phyloP scores from a whole-genome alignment of 2,329 filamentous ascomycete genomes.

The Sporothrix humicola region DNA sequence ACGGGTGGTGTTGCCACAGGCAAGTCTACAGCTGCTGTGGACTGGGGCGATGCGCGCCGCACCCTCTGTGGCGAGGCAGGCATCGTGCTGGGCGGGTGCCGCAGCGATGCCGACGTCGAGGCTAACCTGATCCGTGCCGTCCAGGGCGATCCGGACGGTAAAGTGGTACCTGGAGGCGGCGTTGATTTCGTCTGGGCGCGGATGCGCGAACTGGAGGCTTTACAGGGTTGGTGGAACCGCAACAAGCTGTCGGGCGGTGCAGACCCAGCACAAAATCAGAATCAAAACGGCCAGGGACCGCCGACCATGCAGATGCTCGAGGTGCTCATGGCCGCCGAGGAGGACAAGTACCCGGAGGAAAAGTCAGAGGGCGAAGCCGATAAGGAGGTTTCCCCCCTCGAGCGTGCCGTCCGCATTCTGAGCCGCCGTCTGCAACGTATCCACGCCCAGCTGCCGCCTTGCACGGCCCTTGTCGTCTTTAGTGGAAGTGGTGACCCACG shows the following conservation, averaged over 20 bases:
- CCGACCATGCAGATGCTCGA: slow-evolving; percentile 41
- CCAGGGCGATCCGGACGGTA: slow-evolving; percentile 62
- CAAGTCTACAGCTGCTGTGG: slow-evolving; percentile 76
- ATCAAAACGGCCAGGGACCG: slow-evolving; percentile 45
- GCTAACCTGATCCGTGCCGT: slow-evolving; percentile 63
- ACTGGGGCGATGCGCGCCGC: slow-evolving; percentile 81
- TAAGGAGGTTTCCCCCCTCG: slow-evolving; percentile 44
- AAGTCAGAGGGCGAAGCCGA: background rate
- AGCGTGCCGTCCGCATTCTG: slow-evolving; percentile 54
- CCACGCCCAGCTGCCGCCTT: slow-evolving; percentile 64
- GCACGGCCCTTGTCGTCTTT: slow-evolving; percentile 68
- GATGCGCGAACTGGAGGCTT: slow-evolving; percentile 68
- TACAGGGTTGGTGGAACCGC: slow-evolving; percentile 71
- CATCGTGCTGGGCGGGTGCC: slow-evolving; percentile 59
- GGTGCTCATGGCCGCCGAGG: slow-evolving; percentile 33
- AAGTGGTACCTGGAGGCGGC: slow-evolving; percentile 62
- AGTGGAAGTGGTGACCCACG: slow-evolving; percentile 72
- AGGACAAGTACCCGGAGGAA: slow-evolving; percentile 23
- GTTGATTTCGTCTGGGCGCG: slow-evolving; percentile 72
- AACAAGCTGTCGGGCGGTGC: slow-evolving; percentile 51
- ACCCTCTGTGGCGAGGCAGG: slow-evolving; percentile 63
- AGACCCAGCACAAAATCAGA: slow-evolving; percentile 32
- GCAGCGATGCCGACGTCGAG: slow-evolving; percentile 64
- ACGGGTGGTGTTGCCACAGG: slow-evolving; percentile 60
- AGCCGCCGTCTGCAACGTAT: slow-evolving; percentile 60